A percentile compares a stretch with the other conserved stretches of the same genome.
These are phyloP conservation scores for Herpotrichia juniperi DNA, from an alignment of 2,329 filamentous ascomycete genomes.

Conservation along the genomic window DNA sequence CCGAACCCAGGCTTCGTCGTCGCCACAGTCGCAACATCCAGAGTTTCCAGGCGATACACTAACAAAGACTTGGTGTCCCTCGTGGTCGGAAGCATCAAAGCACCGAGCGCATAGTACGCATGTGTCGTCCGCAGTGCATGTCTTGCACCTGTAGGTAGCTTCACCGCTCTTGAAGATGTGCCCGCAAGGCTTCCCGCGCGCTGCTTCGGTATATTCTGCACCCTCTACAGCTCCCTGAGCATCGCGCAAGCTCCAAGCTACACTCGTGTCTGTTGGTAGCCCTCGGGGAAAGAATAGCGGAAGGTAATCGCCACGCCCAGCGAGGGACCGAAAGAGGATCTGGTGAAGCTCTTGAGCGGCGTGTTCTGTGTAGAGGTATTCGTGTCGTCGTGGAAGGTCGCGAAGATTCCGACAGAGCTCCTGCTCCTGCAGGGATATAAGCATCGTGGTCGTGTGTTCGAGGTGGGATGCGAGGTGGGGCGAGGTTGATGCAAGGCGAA, in stretches of 20 bases:
- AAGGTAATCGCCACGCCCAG: slow-evolving; percentile 76
- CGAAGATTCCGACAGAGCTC: slow-evolving; percentile 84
- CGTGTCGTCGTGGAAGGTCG: slow-evolving; percentile 74
- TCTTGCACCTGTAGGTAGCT: slow-evolving; percentile 92
- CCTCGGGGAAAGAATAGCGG: slow-evolving; percentile 82
- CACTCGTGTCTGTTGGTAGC: slow-evolving; percentile 59
- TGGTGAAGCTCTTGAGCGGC: slow-evolving; percentile 76
- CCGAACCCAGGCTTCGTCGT: slow-evolving; percentile 89
- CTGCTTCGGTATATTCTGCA: slow-evolving; percentile 91
- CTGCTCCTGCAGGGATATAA: slow-evolving; percentile 67
- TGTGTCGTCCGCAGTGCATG: slow-evolving; percentile 92
- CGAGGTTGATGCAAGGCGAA: slow-evolving; percentile 10
- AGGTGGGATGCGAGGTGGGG: slow-evolving; percentile 12
- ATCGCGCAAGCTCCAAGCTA: slow-evolving; percentile 76
- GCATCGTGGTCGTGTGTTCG: slow-evolving; percentile 40
- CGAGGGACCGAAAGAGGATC: slow-evolving; percentile 86
- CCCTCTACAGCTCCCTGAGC: slow-evolving; percentile 93
- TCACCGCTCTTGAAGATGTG: slow-evolving; percentile 97
- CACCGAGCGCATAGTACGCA: slow-evolving; percentile 93
- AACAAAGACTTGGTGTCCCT: slow-evolving; percentile 89
- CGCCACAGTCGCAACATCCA: slow-evolving; percentile 96
- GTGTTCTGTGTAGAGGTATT: slow-evolving; percentile 75
- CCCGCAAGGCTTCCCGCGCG: slow-evolving; percentile 90
- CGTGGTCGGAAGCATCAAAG: slow-evolving; percentile 94
- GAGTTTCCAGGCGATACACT: slow-evolving; percentile 88